Base-by-base conservation (phyloP, 2,329 filamentous ascomycete genomes). In the Fusarium stilboides region DNA sequence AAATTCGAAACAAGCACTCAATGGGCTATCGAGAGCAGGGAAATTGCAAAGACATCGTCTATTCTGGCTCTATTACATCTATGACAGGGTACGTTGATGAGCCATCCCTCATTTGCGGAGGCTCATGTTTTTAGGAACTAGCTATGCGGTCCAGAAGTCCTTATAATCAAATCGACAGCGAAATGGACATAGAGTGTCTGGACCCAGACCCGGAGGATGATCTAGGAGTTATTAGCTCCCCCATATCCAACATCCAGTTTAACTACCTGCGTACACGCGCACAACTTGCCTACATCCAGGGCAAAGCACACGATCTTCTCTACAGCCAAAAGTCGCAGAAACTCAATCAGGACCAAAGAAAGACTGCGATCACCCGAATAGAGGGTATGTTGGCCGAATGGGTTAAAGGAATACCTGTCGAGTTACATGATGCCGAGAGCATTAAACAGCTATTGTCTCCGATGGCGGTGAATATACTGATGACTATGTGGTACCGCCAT, bases 21-120 rank as follows among this genome's bases (percentile, higher is more conserved):
- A 17, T 15, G 61, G 57, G 1, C 26, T 64, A 0, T 31, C 61
- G 5, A 44, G 24, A 8, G 34, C 55, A 1, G 69, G 57, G 0
- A 51, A 56, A 9, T 57, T 72, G 4, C 77, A 78, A 8, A 75
- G 78, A 42, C 49, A 64, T 12, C 77, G 78, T 8, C 39, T 81
- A 9, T 81, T 81, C 53, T 81, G 79, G 79, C 69, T 81, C 10
- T 72, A 75, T 6, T 81, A 81, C 22, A 65, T 72, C 4, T 67
- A 80, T 20, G 80, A 81, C 24, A 79, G 65, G 24, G 71, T 65
- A 53, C 2, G 61, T 33, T 9, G n/a, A 37, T 17, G 8, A 14
- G 12, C 13, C 0, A 5, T 12, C 14, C 13, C 4, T 13, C 1
- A 17, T 3, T 20, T 1, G 2, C 3, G 39, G 17, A 19, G 7